Conservation (phyloP, 225 moss, liverwort and hornwort species). For the Climacium dendroides region DNA sequence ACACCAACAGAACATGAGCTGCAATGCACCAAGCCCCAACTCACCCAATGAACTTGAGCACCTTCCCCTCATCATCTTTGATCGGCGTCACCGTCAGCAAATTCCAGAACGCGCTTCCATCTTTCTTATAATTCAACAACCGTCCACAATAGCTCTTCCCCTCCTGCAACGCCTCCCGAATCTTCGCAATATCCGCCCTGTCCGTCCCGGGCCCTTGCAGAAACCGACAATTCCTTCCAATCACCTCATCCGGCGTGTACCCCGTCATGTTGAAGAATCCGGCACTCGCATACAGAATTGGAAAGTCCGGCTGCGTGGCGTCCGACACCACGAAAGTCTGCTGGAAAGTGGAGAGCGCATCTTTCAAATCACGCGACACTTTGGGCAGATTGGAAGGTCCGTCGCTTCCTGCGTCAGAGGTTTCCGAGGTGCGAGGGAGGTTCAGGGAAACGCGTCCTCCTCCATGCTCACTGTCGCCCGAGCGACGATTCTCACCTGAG, state of each 20-base stretch:
- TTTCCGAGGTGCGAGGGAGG: conserved; percentile 26
- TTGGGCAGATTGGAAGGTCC: conserved; percentile 30
- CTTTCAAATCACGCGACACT: conserved; percentile 54
- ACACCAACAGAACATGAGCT: not conserved
- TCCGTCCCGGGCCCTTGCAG: conserved; percentile 58
- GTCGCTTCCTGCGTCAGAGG: conserved; percentile 34
- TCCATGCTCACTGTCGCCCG: not conserved
- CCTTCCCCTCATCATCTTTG: conserved; percentile 65
- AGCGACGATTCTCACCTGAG: conserved; percentile 21
- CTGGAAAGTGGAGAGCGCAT: conserved; percentile 72
- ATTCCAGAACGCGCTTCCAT: conserved; percentile 84
- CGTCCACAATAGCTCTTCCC: conserved; percentile 57
- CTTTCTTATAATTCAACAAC: conserved; percentile 72
- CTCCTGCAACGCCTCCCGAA: conserved; percentile 37
- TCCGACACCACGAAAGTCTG: conserved; percentile 86
- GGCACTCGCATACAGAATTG: conserved; percentile 73
- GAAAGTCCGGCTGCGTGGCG: conserved; percentile 38
- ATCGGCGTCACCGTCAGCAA: conserved; percentile 73
- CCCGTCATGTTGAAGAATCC: conserved; percentile 89
- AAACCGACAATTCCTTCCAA: conserved; percentile 63
- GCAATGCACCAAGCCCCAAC: not conserved
- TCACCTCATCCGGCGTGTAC: conserved; percentile 55
- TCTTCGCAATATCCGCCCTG: conserved; percentile 16
- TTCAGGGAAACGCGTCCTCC: conserved; percentile 3
- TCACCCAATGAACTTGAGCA: conserved; percentile 79